Evolutionary conservation across 352 stramenopile genomes (phyloP), one percentile per base, ranked within the genome.

Genomic region (Globisporangium polare): DNA sequence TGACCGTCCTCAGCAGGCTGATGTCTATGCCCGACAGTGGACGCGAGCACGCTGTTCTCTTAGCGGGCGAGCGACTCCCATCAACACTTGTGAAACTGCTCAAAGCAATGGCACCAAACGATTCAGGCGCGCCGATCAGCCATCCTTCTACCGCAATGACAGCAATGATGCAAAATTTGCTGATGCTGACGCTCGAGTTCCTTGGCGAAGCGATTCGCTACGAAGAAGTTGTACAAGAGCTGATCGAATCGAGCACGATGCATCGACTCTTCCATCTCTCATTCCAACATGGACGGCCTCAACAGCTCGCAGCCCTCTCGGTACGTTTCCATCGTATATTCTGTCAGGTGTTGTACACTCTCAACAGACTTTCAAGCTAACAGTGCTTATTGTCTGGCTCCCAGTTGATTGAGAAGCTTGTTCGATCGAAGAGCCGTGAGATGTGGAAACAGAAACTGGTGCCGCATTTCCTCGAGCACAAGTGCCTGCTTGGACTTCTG

Each of bases 1-100:
- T 86, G 29, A 58, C 53, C 6, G 22, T 82, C 24, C 59, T 88
- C 12, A 57, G 50, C 22, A 53, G 46, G 37, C 31, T 85, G 2
- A 33, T 84, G 43, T 35, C 56, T 2, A 37, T 20, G 20, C 49
- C 49, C 17, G 31, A 24, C 29, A 58, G 60, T 49, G 55, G 69
- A 37, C 51, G 60, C 24, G 45, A 49, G 8, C 60, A 80, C 69
- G 63, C 65, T 62, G 53, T 68, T 53, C 20, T 84, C 4, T 45
- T 87, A 8, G 75, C 78, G 12, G 74, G 74, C 24, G 79, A 86
- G 51, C 71, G 75, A 26, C 68, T 87, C 0, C 77, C 77, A 7
- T 86, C 75, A 4, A 87, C 68, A 22, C 60, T 89, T 4, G 74
- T 87, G 2, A 84, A 86, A 53, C 53, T 81, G 18, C 55, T 81